Base-by-base conservation (phyloP, 2,329 filamentous ascomycete genomes). In the Scedosporium dehoogii region DNA sequence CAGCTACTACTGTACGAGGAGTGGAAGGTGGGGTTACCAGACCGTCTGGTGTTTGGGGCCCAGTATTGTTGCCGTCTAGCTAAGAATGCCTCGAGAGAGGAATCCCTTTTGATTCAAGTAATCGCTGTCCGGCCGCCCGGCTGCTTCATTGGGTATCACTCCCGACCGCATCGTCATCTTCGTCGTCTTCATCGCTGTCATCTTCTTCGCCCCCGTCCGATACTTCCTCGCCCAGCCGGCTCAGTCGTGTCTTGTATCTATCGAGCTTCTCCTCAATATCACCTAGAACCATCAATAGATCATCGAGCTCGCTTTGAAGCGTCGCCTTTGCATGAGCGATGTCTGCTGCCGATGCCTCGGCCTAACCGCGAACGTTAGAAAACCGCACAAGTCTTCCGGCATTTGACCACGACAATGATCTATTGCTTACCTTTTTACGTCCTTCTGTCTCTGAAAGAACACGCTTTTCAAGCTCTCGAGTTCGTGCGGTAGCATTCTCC, bases 201-300 rank as follows among this genome's bases (percentile, higher is more conserved):
- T 82, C 84, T 0, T 85, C 87, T 18, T 87, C 87, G 65, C 92
- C 90, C n/a, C 78, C 88, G 66, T 93, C 90, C 1, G 90, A 92
- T 9, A 93, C 85, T 64, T 80, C 78, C 69, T 90, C 83, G 3
- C 89, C 89, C 18, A 91, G 77, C 23, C 81, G 83, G 68, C 83
- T 82, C 14, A 92, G 78, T 58, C 84, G 87, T 71, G 75, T 88
- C 81, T 90, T 93, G 70, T 93, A 91, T 68, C 84, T 85, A 51
- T 81, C 80, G 58, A 85, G 79, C 75, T 92, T 93, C 61, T 91
- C 88, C 73, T 94, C 90, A 18, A 92, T 71, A 70, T 94, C 90
- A 14, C 85, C 86, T 73, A 92, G 91, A 4, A 94, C 87, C 76
- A 93, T 89, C 42, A 94, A 76, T 61, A 93, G 78, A 72, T 94